Base-by-base conservation (phyloP, 1,284 basidiomycete genomes). In the Ustilago sp. region DNA sequence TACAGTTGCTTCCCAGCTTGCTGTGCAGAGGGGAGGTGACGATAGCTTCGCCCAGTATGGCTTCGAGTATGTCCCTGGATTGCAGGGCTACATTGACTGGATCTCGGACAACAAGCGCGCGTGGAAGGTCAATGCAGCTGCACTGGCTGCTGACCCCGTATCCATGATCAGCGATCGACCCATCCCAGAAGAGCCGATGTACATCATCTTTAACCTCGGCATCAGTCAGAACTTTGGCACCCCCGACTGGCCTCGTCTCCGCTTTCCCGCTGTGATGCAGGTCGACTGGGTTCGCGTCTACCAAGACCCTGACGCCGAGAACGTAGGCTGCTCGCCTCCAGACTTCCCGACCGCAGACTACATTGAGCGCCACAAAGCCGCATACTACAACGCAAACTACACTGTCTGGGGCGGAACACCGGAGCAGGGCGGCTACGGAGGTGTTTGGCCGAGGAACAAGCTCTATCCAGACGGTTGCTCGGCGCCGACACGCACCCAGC, bases 81-180 rank as follows among this genome's bases (percentile, higher is more conserved):
- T 86, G 62, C 88, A 87, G 38, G 87, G 87, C 89, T 59, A 90
- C 91, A 34, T 98, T 93, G 94, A 93, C 67, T 85, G 83, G 77
- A 56, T 81, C 23, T 66, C 64, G 8, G 35, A 77, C 50, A 60
- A 51, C 56, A 8, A 63, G 63, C 58, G 71, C 19, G 66, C 81
- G 0, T 80, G 75, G 79, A 80, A 91, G 4, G 82, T 97, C 59
- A 89, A 90, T 36, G 89, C 89, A 17, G 87, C 88, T 43, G 94
- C 92, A 8, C 90, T 95, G 87, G 90, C 87, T 5, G 89, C 92
- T 4, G 92, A 95, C 83, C 61, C 87, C 4, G 69, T 70, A 13
- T 59, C 59, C 17, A 57, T 53, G 50, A 75, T 78, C 52, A 63
- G 62, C 66, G 56, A 63, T 51, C 59, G 82, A 45, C 76, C 61